These are phyloP conservation scores for Salix udensis DNA, from an alignment of 345 rosid species.

Conservation along the genomic window DNA sequence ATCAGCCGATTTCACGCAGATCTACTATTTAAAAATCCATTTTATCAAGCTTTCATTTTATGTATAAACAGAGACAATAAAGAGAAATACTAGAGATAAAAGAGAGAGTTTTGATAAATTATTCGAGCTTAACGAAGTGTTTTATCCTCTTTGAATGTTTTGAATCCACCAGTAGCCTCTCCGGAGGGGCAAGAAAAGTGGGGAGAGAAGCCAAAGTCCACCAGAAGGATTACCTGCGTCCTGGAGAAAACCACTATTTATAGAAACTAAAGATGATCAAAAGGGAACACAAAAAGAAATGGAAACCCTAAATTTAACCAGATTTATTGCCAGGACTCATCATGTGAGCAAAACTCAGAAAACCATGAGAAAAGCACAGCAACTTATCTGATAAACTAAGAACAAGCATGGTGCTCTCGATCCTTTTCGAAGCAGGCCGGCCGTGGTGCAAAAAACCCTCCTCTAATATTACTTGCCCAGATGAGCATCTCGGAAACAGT, in stretches of 20 bases:
- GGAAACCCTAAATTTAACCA: background rate
- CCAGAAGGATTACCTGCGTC: background rate
- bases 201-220: background rate
- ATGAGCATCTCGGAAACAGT: slow-evolving; percentile 42
- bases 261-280: background rate
- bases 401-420: background rate
- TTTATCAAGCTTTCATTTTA: too few species aligned
- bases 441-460: slow-evolving; percentile 8
- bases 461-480: slow-evolving; percentile 35
- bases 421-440: background rate
- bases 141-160: too few species aligned
- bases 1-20: too few species aligned
- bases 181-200: background rate
- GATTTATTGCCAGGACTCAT: background rate
- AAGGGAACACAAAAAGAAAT: background rate
- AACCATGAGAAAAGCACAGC: background rate
- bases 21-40: too few species aligned
- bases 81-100: too few species aligned
- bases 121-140: too few species aligned
- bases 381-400: background rate
- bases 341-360: background rate
- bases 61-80: too few species aligned
- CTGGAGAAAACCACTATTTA: background rate
- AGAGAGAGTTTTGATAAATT: too few species aligned
- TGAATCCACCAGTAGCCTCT: too few species aligned